These are phyloP conservation scores for Chionographis japonica DNA, from an alignment of 106 monocot species.

Conservation along the genomic window DNA sequence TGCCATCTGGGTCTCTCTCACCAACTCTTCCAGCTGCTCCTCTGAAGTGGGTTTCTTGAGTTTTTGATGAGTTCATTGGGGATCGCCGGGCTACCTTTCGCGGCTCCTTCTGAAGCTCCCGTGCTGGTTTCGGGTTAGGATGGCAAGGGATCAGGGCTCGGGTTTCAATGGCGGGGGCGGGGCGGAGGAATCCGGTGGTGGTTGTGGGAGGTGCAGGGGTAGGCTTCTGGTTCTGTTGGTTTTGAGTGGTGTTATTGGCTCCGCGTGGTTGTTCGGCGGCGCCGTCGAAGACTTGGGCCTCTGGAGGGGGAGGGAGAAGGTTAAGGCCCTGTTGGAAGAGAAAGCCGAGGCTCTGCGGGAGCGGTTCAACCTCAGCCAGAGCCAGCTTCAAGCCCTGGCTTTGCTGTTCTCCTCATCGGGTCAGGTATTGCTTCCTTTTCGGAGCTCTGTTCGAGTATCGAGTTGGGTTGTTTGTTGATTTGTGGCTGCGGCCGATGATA, in stretches of 20 bases:
- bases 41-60: constrained; percentile 1
- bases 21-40: not conserved
- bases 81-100: not conserved
- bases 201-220: constrained; percentile 23
- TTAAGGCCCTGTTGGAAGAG: constrained; percentile 16
- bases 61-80: constrained; percentile 14
- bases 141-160: constrained; percentile 10
- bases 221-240: constrained; percentile 21
- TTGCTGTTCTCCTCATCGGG: constrained; percentile 31
- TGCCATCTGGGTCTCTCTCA: not conserved
- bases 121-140: constrained; percentile 20
- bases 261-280: constrained; percentile 22
- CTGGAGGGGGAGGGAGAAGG: constrained; percentile 16
- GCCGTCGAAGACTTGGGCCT: constrained; percentile 7
- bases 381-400: constrained; percentile 33
- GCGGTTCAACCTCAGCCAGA: constrained; percentile 37
- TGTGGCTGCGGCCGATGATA: too few species aligned
- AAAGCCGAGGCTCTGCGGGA: constrained; percentile 13
- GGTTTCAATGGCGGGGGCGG: not conserved
- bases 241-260: constrained; percentile 28
- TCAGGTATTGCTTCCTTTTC: constrained; percentile 26
- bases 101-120: constrained; percentile 12
- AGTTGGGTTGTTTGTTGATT: too few species aligned
- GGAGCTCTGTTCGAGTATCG: too few species aligned
- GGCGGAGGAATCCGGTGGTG: constrained; percentile 16